Evolutionary conservation across 805 yeast species (phyloP), one percentile per base, ranked within the genome.

Genomic region (Saturnispora serradocipensis): DNA sequence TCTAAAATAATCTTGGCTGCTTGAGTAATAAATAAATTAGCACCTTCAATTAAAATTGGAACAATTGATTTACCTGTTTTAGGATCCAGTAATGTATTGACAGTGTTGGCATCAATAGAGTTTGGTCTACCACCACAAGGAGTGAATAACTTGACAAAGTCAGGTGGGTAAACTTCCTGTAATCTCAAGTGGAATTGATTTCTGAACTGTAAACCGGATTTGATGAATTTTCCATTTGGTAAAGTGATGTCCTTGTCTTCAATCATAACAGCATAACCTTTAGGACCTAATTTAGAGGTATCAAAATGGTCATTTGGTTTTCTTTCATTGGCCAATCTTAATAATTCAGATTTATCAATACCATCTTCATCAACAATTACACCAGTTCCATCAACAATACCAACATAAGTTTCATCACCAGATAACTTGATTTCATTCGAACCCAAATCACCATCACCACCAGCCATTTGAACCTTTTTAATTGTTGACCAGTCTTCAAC

Each of bases 51-150:
- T 65, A 91, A 81, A 70, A 84, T 88, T 46, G 95, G 95, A 60
- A 93, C 77, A 58, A 79, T 72, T 20, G 86, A 68, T 68, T 84
- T 83, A 53, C 93, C 95, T 30, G 90, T 82, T 61, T 81, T 81
- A 40, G 73, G 74, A 67, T 86, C 88, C 59, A 93, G 79, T 61
- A 88, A 79, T 50, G 71, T 71, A 56, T 74, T 72, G 53, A 90
- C 93, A 62, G 86, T 93, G 67, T 81, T 84, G 57, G 90, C 81
- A 67, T 90, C 95, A 67, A 91, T 82, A 20, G 98, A 95, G 60
- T 87, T 91, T 54, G 99, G 99, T 71, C 99, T 85, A 60, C 99
- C 99, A 69, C 99, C 99, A 71, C 99, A 91, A 53, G 99, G 99
- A 43, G 90, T 97, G 70, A 93, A 90, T 64, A 91, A 72, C 61